Evolutionary conservation across 768 basidiomycete genomes (phyloP).

Genomic region (Mycena polygramma): DNA sequence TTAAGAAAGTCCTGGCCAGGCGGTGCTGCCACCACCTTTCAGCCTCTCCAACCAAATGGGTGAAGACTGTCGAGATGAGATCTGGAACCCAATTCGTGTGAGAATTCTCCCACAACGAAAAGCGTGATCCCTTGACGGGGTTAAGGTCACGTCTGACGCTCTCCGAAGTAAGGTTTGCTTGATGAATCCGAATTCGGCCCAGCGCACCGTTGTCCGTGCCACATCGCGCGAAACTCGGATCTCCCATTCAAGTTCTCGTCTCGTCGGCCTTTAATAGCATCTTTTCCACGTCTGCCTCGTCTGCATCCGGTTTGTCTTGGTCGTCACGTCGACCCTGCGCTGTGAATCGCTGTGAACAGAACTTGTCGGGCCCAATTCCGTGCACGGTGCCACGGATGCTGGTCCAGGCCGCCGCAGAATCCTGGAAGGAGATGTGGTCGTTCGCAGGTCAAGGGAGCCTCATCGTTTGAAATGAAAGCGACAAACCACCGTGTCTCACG

Average conservation of each 20-base stretch:
- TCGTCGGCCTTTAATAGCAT: not conserved
- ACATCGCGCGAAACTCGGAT: constrained; percentile 16
- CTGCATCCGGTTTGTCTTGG: constrained; percentile 4
- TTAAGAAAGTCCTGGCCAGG: constrained; percentile 9
- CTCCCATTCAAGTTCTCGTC: not conserved
- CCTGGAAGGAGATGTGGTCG: no score
- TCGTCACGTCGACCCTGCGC: not conserved
- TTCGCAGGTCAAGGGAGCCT: no score
- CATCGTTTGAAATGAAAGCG: no score
- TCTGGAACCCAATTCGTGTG: constrained; percentile 28
- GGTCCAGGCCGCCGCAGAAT: no score
- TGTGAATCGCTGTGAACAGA: not conserved
- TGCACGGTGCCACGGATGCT: no score
- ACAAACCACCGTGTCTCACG: no score
- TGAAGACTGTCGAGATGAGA: not conserved
- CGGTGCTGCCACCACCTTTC: constrained; percentile 16
- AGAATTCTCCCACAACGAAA: constrained; percentile 4
- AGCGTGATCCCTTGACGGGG: not conserved
- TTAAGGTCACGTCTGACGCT: constrained; percentile 13
- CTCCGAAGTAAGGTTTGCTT: not conserved
- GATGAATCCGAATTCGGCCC: constrained; percentile 16
- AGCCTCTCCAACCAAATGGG: constrained; percentile 13
- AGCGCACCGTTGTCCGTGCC: constrained; percentile 19
- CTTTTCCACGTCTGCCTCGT: not conserved
- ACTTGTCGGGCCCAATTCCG: not conserved